Percentiles rank a stretch among this genome's conserved stretches.
phyloP scores from a whole-genome alignment of 2,329 filamentous ascomycete genomes.

The Monosporascus sp. region DNA sequence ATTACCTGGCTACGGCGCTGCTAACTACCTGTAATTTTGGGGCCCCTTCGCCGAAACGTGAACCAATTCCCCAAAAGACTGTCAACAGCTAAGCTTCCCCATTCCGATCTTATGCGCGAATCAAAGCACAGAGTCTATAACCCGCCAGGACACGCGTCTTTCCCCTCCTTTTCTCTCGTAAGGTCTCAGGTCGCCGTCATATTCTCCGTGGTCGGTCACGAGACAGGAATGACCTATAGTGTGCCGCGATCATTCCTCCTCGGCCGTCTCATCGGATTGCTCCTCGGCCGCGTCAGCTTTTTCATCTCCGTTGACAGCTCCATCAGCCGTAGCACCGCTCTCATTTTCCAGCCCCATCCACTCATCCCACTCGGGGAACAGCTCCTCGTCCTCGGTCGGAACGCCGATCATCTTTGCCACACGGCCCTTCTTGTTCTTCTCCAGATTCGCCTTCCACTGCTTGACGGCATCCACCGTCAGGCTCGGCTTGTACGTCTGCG shows the following conservation, averaged over 20 bases:
- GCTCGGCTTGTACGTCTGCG: constrained; percentile 92
- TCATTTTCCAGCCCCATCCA: constrained; percentile 77
- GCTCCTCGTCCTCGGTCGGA: constrained; percentile 75
- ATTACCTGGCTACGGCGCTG: no score
- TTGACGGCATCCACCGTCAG: constrained; percentile 61
- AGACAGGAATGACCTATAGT: no score
- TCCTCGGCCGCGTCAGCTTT: constrained; percentile 18
- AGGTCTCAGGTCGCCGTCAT: no score
- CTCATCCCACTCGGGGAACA: constrained; percentile 96
- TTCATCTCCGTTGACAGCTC: constrained; percentile 18
- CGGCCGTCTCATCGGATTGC: constrained; percentile 11
- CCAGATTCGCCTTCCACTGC: constrained; percentile 77
- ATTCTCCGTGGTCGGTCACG: no score
- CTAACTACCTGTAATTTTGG: no score
- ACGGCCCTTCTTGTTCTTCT: constrained; percentile 79
- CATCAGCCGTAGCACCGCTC: constrained; percentile 41
- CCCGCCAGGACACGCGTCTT: no score
- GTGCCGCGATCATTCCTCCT: not conserved
- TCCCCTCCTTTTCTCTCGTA: no score
- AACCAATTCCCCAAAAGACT: no score
- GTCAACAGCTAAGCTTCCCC: no score
- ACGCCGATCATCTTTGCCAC: constrained; percentile 78
- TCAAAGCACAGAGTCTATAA: no score
- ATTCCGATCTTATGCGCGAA: no score
- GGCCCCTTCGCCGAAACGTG: no score